phyloP scores from a whole-genome alignment of 495 filamentous ascomycete species.

The Podospora conica region DNA sequence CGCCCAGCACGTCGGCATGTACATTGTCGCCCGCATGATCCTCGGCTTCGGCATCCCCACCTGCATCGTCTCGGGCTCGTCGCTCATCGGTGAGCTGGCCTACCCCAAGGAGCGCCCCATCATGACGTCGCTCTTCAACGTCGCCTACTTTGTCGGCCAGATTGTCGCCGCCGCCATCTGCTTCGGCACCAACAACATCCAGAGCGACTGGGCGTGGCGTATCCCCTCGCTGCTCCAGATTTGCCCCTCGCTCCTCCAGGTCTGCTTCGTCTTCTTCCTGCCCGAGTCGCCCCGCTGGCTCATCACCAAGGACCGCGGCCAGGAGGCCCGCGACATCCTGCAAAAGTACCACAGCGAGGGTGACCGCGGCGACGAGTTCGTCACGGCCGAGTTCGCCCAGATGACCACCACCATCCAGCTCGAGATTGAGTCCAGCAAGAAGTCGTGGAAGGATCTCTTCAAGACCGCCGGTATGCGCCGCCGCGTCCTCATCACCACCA shows the following conservation, averaged over 20 bases:
- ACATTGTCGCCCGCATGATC: constrained; percentile 57
- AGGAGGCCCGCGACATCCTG: constrained; percentile 53
- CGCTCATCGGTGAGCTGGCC: constrained; percentile 58
- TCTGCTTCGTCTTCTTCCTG: constrained; percentile 47
- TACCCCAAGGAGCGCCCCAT: constrained; percentile 62
- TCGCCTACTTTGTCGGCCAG: constrained; percentile 56
- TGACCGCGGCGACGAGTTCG: constrained; percentile 48
- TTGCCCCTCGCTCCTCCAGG: constrained; percentile 52
- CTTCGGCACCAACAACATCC: constrained; percentile 53
- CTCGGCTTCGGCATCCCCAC: constrained; percentile 61
- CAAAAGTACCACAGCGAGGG: constrained; percentile 58
- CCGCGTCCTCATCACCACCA: constrained; percentile 51
- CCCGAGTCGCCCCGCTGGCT: constrained; percentile 58
- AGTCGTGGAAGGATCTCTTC: constrained; percentile 52
- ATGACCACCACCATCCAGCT: constrained; percentile 54
- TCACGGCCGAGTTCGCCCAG: constrained; percentile 54
- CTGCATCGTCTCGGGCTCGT: constrained; percentile 58
- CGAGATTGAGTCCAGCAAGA: constrained; percentile 49
- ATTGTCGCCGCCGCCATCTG: constrained; percentile 56
- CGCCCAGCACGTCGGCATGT: constrained; percentile 48
- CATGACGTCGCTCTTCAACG: constrained; percentile 64
- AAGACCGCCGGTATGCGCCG: constrained; percentile 48
- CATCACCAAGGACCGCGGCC: constrained; percentile 51
- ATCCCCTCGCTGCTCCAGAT: constrained; percentile 58
- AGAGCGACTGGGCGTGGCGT: constrained; percentile 56